These are phyloP conservation scores for Tolypocladium amazonense DNA, from an alignment of 2,329 filamentous ascomycete genomes.

Conservation along the genomic window DNA sequence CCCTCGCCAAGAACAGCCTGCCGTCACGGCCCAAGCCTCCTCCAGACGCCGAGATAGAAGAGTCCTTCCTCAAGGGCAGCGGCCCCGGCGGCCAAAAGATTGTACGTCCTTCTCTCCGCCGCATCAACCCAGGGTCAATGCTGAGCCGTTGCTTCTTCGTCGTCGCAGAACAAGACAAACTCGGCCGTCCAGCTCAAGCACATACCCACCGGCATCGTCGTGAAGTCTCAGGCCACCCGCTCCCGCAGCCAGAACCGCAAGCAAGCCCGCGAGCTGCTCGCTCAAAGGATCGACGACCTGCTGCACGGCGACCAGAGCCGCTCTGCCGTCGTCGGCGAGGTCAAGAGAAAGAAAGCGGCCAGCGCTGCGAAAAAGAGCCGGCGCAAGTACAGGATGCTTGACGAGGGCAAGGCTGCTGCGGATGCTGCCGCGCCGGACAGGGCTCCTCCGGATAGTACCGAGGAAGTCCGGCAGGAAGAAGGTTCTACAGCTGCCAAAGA, in stretches of 20 bases:
- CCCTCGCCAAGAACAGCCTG: slow-evolving; percentile 38
- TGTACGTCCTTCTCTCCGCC: slow-evolving; percentile 29
- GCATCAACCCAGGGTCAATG: not conserved
- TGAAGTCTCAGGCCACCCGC: slow-evolving; percentile 89
- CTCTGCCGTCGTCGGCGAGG: slow-evolving; percentile 50
- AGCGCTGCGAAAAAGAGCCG: slow-evolving; percentile 74
- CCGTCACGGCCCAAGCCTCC: slow-evolving; percentile 66
- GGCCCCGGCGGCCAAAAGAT: slow-evolving; percentile 96
- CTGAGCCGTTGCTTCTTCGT: not conserved
- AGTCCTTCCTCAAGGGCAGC: slow-evolving; percentile 80
- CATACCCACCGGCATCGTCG: slow-evolving; percentile 77
- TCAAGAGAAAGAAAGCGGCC: slow-evolving; percentile 58
- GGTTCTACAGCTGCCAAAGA: not conserved
- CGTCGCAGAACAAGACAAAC: slow-evolving; percentile 76
- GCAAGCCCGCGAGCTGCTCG: slow-evolving; percentile 68
- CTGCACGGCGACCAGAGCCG: slow-evolving; percentile 62
- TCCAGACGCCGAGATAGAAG: slow-evolving; percentile 68
- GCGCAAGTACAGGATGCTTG: slow-evolving; percentile 63
- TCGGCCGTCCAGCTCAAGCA: slow-evolving; percentile 92
- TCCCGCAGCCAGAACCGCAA: slow-evolving; percentile 80
- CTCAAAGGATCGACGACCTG: slow-evolving; percentile 61
- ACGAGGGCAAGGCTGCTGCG: slow-evolving; percentile 31
- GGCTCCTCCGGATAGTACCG: not conserved
- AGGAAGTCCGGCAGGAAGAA: not conserved
- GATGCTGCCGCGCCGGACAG: not conserved